phyloP scores from a whole-genome alignment of 139 green algal genomes.

The Chlamydomonas incerta region DNA sequence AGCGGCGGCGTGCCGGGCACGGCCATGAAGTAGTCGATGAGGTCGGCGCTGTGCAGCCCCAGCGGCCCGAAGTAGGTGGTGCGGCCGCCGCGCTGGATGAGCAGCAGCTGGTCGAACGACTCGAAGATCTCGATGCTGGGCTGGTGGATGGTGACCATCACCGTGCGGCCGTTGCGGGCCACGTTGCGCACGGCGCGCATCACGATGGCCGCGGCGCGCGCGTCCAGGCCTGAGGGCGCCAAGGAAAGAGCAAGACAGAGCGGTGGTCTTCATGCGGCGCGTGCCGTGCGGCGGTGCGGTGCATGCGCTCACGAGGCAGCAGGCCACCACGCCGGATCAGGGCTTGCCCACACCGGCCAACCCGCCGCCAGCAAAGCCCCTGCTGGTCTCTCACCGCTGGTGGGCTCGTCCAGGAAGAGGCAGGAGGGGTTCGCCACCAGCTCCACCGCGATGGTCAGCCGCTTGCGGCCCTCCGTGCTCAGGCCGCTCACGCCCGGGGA shows the following conservation, averaged over 20 bases:
- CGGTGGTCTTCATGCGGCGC: too few relatives aligned
- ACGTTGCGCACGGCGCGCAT: constrained; percentile 89
- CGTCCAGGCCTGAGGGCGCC: constrained; percentile 79
- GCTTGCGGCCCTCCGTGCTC: constrained; percentile 90
- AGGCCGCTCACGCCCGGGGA: constrained; percentile 65
- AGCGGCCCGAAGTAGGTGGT: constrained; percentile 89
- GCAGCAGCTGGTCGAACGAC: constrained; percentile 84
- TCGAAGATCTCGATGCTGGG: constrained; percentile 86
- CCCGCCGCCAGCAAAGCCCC: too few relatives aligned
- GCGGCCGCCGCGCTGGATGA: constrained; percentile 64
- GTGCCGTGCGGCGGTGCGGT: too few relatives aligned
- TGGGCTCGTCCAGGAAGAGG: constrained; percentile 74
- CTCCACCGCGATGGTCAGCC: constrained; percentile 94
- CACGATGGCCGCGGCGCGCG: constrained; percentile 86
- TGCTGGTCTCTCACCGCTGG: constrained; percentile 18
- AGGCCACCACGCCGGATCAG: too few relatives aligned
- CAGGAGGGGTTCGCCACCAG: constrained; percentile 86
- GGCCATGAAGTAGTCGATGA: constrained; percentile 76
- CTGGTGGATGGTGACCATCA: constrained; percentile 95
- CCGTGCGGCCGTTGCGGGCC: constrained; percentile 79
- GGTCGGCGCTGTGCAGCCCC: constrained; percentile 64
- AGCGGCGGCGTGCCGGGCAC: constrained; percentile 36
- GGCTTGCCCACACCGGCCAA: too few relatives aligned
- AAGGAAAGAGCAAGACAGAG: too few relatives aligned
- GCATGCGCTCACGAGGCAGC: too few relatives aligned